Evolutionary conservation across 768 basidiomycete genomes (phyloP).

Genomic region (Leccinum variicolor): DNA sequence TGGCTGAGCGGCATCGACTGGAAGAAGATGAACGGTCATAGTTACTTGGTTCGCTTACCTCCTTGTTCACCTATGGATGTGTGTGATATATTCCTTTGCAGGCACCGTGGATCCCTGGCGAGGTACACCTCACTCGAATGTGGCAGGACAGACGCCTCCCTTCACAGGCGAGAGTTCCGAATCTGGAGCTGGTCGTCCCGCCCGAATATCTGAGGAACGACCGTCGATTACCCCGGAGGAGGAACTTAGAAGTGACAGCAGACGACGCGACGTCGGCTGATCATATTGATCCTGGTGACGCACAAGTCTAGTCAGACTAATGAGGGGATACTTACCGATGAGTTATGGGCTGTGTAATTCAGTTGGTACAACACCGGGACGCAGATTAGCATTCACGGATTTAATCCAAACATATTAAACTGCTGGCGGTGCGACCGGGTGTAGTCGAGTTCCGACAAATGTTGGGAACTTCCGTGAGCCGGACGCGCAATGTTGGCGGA

Average conservation of each 20-base stretch:
- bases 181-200: slow-evolving; percentile 33
- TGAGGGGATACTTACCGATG: background rate
- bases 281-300: slow-evolving; percentile 53
- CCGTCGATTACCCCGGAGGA: slow-evolving; percentile 28
- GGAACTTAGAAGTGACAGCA: background rate
- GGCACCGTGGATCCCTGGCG: slow-evolving; percentile 42
- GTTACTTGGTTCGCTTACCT: slow-evolving; percentile 41
- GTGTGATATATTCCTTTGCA: slow-evolving; percentile 16
- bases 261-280: background rate
- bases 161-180: slow-evolving; percentile 35
- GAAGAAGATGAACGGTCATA: slow-evolving; percentile 40
- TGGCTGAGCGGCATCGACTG: slow-evolving; percentile 49
- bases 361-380: background rate
- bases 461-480: background rate
- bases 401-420: background rate
- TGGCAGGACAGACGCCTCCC: slow-evolving; percentile 43
- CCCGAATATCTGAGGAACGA: slow-evolving; percentile 36
- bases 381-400: background rate
- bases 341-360: background rate
- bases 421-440: background rate
- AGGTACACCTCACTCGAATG: slow-evolving; percentile 21
- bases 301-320: background rate
- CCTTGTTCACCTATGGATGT: background rate
- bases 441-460: background rate
- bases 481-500: background rate